These are phyloP conservation scores for Chrysosporium queenslandicum DNA, from an alignment of 2,329 filamentous ascomycete species.

Conservation along the genomic window DNA sequence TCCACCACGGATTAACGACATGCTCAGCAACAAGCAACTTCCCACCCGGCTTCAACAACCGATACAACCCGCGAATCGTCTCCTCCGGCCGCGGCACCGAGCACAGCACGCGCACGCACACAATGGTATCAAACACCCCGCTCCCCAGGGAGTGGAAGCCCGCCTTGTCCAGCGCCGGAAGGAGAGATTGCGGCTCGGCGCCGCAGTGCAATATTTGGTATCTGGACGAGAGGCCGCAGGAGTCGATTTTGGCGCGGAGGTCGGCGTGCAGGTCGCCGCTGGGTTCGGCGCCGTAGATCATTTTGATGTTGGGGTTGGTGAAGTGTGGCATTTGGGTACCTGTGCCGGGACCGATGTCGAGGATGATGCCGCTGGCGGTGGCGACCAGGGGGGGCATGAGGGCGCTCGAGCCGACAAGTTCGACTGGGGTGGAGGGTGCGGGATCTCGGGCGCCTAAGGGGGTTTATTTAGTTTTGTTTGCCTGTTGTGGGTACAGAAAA, in stretches of 20 bases:
- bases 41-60: slow-evolving; percentile 45
- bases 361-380: slow-evolving; percentile 34
- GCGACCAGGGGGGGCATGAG: slow-evolving; percentile 36
- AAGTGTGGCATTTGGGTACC: slow-evolving; percentile 44
- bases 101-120: slow-evolving; percentile 47
- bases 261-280: slow-evolving; percentile 39
- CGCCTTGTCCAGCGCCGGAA: slow-evolving; percentile 37
- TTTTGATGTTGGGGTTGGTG: slow-evolving; percentile 32
- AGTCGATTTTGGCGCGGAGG: slow-evolving; percentile 34
- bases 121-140: slow-evolving; percentile 45
- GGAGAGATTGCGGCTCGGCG: slow-evolving; percentile 39
- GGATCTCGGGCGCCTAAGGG: slow-evolving; percentile 12
- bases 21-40: slow-evolving; percentile 48
- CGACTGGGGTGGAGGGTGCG: slow-evolving; percentile 10
- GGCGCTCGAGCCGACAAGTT: slow-evolving; percentile 25
- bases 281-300: slow-evolving; percentile 48
- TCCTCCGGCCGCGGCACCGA: slow-evolving; percentile 42
- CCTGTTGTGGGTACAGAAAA: too few species aligned
- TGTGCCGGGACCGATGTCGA: slow-evolving; percentile 45
- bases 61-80: slow-evolving; percentile 41
- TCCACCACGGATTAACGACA: slow-evolving; percentile 43
- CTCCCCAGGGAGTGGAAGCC: slow-evolving; percentile 20
- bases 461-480: neutral
- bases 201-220: slow-evolving; percentile 44
- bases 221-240: slow-evolving; percentile 36